Evolutionary conservation across 2,329 filamentous ascomycete genomes (phyloP).

Genomic region (Xylaria sp.): DNA sequence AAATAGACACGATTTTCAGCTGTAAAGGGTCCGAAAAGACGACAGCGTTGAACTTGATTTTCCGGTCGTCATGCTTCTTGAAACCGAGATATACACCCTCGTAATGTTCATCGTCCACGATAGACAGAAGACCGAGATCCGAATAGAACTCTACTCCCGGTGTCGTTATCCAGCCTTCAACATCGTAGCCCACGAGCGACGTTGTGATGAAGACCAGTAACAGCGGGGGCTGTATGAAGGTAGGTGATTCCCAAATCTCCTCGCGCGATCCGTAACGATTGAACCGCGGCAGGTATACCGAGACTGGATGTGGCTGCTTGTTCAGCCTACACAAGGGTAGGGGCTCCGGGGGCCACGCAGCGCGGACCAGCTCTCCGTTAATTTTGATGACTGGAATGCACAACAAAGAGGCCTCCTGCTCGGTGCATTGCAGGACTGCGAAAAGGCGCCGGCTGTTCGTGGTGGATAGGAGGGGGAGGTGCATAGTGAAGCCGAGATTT

Average conservation of each 20-base stretch:
- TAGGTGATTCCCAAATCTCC: background rate
- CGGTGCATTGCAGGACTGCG: background rate
- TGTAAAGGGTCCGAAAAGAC: background rate
- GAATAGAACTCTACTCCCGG: background rate
- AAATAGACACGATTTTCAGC: background rate
- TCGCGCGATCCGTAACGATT: background rate
- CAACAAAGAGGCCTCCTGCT: background rate
- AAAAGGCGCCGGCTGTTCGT: background rate
- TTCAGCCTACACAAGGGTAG: background rate
- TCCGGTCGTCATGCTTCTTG: background rate
- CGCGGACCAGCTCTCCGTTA: background rate
- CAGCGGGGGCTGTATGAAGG: background rate
- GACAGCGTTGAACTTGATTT: background rate
- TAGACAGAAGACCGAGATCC: background rate
- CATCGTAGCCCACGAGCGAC: background rate
- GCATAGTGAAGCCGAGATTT: background rate
- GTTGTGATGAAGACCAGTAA: background rate
- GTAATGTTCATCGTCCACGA: background rate
- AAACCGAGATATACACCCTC: background rate
- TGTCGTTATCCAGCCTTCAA: background rate
- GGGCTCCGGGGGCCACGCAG: background rate
- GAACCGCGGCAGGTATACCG: background rate
- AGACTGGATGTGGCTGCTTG: background rate
- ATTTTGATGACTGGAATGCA: background rate
- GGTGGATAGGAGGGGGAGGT: background rate